Evolutionary conservation across 2,329 filamentous ascomycete species (phyloP).

Genomic region (Gyromitra esculenta): DNA sequence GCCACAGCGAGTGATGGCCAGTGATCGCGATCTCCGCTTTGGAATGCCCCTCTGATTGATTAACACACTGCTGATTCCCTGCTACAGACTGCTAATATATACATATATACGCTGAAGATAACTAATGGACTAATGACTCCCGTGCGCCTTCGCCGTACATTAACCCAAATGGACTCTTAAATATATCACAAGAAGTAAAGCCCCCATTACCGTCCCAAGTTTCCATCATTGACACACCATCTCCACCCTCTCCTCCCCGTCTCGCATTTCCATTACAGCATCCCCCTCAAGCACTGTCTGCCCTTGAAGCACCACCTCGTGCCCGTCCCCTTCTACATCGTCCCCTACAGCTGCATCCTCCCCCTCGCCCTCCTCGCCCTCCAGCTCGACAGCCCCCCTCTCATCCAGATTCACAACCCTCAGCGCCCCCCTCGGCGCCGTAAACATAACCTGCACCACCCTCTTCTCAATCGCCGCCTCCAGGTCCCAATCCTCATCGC

Average conservation of each 20-base stretch:
- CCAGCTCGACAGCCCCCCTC: conserved; percentile 48
- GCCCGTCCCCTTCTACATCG: conserved; percentile 36
- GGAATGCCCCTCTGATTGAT: too few relatives aligned
- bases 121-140: conserved; percentile 1
- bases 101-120: conserved; percentile 8
- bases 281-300: conserved; percentile 4
- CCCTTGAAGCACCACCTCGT: neutral
- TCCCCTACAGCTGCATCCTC: conserved; percentile 58
- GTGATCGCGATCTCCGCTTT: neutral
- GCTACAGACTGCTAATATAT: neutral
- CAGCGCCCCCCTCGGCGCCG: conserved; percentile 84
- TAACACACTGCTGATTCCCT: too few relatives aligned
- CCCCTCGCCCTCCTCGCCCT: conserved; percentile 60
- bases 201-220: neutral
- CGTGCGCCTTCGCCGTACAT: conserved; percentile 32
- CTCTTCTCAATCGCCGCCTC: conserved; percentile 69
- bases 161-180: conserved; percentile 3
- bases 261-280: conserved; percentile 13
- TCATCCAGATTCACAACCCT: conserved; percentile 86
- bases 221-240: conserved; percentile 39
- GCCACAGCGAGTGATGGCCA: neutral
- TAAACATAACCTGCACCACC: conserved; percentile 83
- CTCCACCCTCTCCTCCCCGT: conserved; percentile 1
- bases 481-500: conserved; percentile 70
- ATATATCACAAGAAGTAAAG: conserved; percentile 43